phyloP scores from a whole-genome alignment of 352 stramenopile species.

The Globisporangium ultimum region DNA sequence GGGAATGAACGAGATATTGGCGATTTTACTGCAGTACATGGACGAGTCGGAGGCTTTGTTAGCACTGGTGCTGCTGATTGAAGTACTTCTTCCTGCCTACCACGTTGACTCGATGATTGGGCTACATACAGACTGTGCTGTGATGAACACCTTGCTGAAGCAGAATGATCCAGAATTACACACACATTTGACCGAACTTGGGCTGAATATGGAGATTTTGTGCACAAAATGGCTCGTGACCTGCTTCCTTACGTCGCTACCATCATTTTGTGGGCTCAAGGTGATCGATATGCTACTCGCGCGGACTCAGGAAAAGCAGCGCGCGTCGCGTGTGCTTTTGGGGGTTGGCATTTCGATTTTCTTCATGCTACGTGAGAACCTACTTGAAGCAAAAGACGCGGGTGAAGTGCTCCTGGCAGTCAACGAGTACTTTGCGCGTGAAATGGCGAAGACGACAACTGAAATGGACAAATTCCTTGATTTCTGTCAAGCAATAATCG shows the following conservation, averaged over 20 bases:
- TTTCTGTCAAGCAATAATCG: slow-evolving; percentile 62
- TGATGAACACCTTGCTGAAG: slow-evolving; percentile 75
- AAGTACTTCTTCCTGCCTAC: slow-evolving; percentile 71
- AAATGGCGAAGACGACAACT: slow-evolving; percentile 59
- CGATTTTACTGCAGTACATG: slow-evolving; percentile 68
- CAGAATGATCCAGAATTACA: slow-evolving; percentile 81
- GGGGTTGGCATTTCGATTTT: slow-evolving; percentile 79
- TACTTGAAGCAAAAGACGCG: slow-evolving; percentile 69
- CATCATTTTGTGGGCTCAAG: slow-evolving; percentile 65
- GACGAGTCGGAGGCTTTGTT: slow-evolving; percentile 57
- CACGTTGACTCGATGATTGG: slow-evolving; percentile 86
- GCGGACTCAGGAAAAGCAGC: slow-evolving; percentile 54
- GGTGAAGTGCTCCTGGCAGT: slow-evolving; percentile 77
- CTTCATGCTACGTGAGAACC: slow-evolving; percentile 49
- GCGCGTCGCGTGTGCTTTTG: slow-evolving; percentile 64
- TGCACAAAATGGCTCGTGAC: slow-evolving; percentile 89
- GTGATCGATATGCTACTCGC: slow-evolving; percentile 79
- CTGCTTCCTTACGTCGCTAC: slow-evolving; percentile 77
- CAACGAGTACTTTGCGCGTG: slow-evolving; percentile 73
- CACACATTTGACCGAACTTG: slow-evolving; percentile 59
- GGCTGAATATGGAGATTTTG: slow-evolving; percentile 86
- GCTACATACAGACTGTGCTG: slow-evolving; percentile 75
- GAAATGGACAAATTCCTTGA: slow-evolving; percentile 73
- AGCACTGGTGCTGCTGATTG: slow-evolving; percentile 66
- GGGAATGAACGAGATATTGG: slow-evolving; percentile 84